A percentile compares a stretch with the other conserved stretches of the same genome.
Conservation (phyloP, 176 grass and related monocot genomes). For the Alloteropsis semialata region DNA sequence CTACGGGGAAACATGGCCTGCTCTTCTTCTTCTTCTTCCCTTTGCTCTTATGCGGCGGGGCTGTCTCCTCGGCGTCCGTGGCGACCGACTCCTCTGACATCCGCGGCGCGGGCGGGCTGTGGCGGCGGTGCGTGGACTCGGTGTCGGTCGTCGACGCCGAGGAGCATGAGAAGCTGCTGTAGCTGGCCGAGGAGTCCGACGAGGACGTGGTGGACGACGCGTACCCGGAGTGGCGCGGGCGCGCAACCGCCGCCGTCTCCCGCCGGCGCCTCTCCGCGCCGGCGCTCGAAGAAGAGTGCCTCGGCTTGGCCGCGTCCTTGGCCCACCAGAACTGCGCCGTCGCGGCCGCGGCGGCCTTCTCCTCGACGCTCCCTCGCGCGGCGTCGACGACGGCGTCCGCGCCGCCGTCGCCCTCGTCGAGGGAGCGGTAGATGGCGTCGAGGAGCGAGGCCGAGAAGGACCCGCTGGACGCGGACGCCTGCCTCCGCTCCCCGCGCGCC, state of each 20-base stretch:
- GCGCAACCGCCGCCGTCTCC: neutral
- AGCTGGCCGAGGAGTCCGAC: slow-evolving; percentile 48
- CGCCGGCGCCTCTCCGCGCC: slow-evolving; percentile 12
- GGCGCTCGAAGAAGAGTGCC: slow-evolving; percentile 1
- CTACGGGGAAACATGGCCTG: slow-evolving; percentile 28
- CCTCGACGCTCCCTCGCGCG: neutral
- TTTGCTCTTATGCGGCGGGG: neutral
- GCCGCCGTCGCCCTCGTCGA: slow-evolving; percentile 35
- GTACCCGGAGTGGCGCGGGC: slow-evolving; percentile 39
- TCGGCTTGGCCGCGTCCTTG: slow-evolving; percentile 26
- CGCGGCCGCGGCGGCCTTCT: slow-evolving; percentile 17
- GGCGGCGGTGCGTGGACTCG: slow-evolving; percentile 4
- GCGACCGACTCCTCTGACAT: neutral
- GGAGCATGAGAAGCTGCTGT: slow-evolving; percentile 56
- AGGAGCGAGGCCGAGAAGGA: slow-evolving; percentile 79
- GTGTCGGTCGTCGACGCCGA: slow-evolving; percentile 46
- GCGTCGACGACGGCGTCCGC: neutral
- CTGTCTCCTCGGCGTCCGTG: neutral
- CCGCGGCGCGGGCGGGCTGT: slow-evolving; percentile 13
- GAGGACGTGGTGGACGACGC: slow-evolving; percentile 49
- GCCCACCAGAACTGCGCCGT: slow-evolving; percentile 60
- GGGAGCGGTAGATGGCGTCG: slow-evolving; percentile 64
- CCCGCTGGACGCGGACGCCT: slow-evolving; percentile 21
- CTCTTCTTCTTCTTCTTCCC: slow-evolving; percentile 39
- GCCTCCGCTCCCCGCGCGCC: slow-evolving; percentile 1